Base-by-base conservation (phyloP, 202 grass and related monocot species). In the Dendrocalamus latiflorus region DNA sequence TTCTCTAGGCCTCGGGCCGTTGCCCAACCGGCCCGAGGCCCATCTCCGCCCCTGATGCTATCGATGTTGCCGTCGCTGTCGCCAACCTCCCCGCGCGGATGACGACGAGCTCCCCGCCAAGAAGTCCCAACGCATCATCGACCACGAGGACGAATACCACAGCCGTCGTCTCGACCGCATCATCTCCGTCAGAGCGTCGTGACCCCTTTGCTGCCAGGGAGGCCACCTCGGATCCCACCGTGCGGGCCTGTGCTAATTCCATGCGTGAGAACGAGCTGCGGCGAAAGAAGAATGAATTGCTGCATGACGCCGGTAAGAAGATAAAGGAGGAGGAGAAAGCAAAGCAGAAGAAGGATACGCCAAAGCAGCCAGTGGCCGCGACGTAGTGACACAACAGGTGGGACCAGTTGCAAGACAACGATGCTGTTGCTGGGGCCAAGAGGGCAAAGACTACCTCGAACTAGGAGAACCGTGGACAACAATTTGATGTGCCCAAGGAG, bases 401-500 rank as follows among this genome's bases (percentile, higher is more conserved):
- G 90, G 90, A 92, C 36, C 90, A 92, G 76, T 92, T 87, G n/a
- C 90, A 92, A 55, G 90, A 92, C 26, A 36, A 62, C 6, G 87
- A 89, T 68, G 78, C 57, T 12, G 67, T 41, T 42, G 72, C 41
- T 33, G 74, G 75, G 45, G 10, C 24, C 1, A 92, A 93, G 61
- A 90, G 86, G 74, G 48, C 79, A 14, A 97, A 97, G 81, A 37
- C 82, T 0, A 80, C 78, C 43, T 96, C 90, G 1, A 91, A 97
- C 66, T 97, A 95, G 47, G 95, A 98, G 65, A 98, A 98, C 62
- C 91, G 95, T 81, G 93, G 95, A 3, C 95, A 98, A 65, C 93
- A 95, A 10, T 98, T 93, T 90, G 95, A 98, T 81, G 93, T 98
- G 63, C 93, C 93, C 42, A 98, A 95, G 88, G 93, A 98, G 75